Conservation (phyloP, 2,329 filamentous ascomycete species). For the Hypoxylon sp. region DNA sequence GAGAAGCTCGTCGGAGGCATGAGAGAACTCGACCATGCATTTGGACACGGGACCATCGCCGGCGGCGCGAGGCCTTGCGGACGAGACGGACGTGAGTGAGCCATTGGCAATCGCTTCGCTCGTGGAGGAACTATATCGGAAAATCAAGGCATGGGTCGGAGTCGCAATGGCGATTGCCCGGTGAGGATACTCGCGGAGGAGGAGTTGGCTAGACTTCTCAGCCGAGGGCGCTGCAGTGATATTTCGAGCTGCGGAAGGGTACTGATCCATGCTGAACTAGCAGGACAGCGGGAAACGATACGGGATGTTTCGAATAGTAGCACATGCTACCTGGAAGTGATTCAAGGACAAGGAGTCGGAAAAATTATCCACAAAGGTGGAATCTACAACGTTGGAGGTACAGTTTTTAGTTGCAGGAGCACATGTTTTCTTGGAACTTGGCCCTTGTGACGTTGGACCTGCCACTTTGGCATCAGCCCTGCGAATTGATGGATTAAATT, state of each 20-base stretch:
- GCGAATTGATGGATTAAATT: conserved; percentile 43
- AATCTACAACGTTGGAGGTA: conserved; percentile 34
- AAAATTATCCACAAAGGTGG: conserved; percentile 23
- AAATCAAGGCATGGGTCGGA: conserved; percentile 83
- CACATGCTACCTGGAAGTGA: conserved; percentile 49
- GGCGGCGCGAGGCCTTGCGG: conserved; percentile 61
- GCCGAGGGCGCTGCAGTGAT: conserved; percentile 63
- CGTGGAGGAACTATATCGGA: conserved; percentile 81
- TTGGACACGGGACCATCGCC: conserved; percentile 66
- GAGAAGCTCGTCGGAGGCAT: conserved; percentile 75
- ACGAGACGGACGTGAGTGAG: conserved; percentile 68
- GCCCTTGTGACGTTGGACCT: conserved; percentile 42
- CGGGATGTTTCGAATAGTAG: conserved; percentile 38
- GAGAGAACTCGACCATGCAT: conserved; percentile 91
- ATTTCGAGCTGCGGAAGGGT: conserved; percentile 60
- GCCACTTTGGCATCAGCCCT: conserved; percentile 37
- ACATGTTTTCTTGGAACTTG: conserved; percentile 25
- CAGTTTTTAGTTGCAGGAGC: conserved; percentile 21
- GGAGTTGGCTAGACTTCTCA: conserved; percentile 79
- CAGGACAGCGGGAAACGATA: conserved; percentile 48
- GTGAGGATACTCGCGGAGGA: conserved; percentile 88
- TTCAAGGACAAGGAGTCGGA: conserved; percentile 10
- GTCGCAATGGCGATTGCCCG: conserved; percentile 91
- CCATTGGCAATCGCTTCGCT: conserved; percentile 72
- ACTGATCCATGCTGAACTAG: conserved; percentile 64